phyloP scores from a whole-genome alignment of 169 alveolate genomes.

The Plasmodium vinckei region DNA sequence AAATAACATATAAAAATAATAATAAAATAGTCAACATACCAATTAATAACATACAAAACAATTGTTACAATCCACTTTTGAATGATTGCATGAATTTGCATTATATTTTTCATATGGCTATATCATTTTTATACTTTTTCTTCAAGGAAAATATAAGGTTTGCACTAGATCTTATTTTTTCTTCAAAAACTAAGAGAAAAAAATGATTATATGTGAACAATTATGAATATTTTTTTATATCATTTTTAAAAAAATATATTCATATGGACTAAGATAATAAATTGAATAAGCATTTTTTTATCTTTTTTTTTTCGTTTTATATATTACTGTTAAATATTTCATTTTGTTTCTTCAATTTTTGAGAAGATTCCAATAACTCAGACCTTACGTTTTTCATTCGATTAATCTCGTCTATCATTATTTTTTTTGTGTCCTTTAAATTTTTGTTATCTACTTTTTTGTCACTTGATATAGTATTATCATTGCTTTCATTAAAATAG shows the following conservation, averaged over 20 bases:
- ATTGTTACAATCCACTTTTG: background rate
- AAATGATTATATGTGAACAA: background rate
- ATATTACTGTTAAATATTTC: constrained; percentile 60
- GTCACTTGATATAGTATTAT: background rate
- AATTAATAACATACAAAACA: background rate
- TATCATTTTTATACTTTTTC: constrained; percentile 14
- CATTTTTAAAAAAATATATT: background rate
- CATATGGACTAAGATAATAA: too few relatives aligned
- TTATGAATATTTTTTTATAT: background rate
- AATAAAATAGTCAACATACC: background rate
- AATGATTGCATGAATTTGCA: background rate
- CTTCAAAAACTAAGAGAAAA: constrained; percentile 39
- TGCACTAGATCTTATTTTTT: constrained; percentile 56
- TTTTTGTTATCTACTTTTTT: constrained; percentile 9
- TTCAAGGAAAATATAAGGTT: constrained; percentile 54
- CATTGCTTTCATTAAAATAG: constrained; percentile 1
- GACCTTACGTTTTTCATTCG: constrained; percentile 70
- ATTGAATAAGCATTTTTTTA: background rate
- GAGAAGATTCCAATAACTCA: constrained; percentile 61
- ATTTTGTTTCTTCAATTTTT: constrained; percentile 65
- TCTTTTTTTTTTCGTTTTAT: constrained; percentile 7
- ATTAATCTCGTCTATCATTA: constrained; percentile 71
- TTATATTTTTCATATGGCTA: background rate
- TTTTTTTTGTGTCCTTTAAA: constrained; percentile 70
- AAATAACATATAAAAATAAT: background rate